Conservation (phyloP, 768 basidiomycete genomes). For the Tylopilus sp. region DNA sequence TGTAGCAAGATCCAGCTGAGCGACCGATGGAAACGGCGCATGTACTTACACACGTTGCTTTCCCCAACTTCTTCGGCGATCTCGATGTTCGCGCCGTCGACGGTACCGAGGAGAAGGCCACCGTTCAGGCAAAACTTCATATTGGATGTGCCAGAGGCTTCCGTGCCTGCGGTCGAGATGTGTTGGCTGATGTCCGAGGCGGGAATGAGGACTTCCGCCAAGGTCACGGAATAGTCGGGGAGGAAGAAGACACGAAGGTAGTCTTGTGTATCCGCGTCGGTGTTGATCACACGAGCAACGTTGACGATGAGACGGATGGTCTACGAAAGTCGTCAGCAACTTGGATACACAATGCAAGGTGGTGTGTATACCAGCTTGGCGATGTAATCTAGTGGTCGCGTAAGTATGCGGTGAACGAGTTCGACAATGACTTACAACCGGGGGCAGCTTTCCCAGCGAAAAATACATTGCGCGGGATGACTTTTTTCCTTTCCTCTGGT, state of each 20-base stretch:
- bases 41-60: constrained; percentile 72
- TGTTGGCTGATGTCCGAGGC: constrained; percentile 94
- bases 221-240: constrained; percentile 88
- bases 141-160: constrained; percentile 79
- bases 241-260: constrained; percentile 91
- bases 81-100: constrained; percentile 96
- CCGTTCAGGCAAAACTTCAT: constrained; percentile 93
- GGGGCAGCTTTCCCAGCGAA: constrained; percentile 98
- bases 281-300: constrained; percentile 63
- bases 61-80: constrained; percentile 96
- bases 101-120: constrained; percentile 82
- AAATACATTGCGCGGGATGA: constrained; percentile 86
- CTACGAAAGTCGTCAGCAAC: constrained; percentile 30
- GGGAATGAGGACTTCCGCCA: constrained; percentile 84
- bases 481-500: constrained; percentile 75
- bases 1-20: too few species aligned
- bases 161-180: constrained; percentile 96
- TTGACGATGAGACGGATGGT: constrained; percentile 94
- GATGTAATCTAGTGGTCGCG: constrained; percentile 61
- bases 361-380: constrained; percentile 68
- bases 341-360: not conserved
- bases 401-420: constrained; percentile 2
- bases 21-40: too few species aligned
- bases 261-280: constrained; percentile 84
- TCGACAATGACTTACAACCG: constrained; percentile 55